Base-by-base conservation (phyloP, 1,284 basidiomycete species). In the Marasmius oreades region DNA sequence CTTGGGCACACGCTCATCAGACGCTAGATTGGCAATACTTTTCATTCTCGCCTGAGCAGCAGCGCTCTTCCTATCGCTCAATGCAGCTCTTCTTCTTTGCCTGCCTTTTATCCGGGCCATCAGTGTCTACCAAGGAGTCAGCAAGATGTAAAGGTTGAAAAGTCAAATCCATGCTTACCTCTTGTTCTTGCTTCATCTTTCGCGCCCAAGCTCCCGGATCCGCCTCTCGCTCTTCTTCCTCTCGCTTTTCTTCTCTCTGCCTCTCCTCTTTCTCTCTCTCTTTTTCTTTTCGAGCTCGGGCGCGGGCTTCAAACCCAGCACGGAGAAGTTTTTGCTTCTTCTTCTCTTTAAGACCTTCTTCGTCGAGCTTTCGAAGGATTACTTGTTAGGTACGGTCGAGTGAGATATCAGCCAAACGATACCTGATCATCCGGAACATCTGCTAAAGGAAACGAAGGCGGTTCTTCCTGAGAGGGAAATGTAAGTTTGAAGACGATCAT, bases 11-110 rank as follows among this genome's bases (percentile, higher is more conserved):
- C 88, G 80, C 53, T 92, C 90, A 58, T 95, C 92, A 5, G 86
- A 88, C 0, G 96, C 97, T 20, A 99, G 76, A 39, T 85, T 90
- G 0, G 97, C 94, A 48, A 99, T 98, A 61, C 83, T 94, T 76
- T 98, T 98, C 96, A 99, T 99, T 61, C 96, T 77, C 50, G 92
- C 93, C 72, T 99, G 97, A 0, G 95, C 90, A 4, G 93, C 95
- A 2, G 95, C 90, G 62, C 93, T 96, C 75, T 99, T 99, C 44
- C 97, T 76, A 68, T 95, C 95, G 16, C 83, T 88, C 47, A 99
- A 74, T 47, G 95, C 93, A 5, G 90, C 92, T 65, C 86, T 90
- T 48, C 88, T 77, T 63, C 93, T 80, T 53, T 86, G 86, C 42
- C 96, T 80, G 42, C 94, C 93, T 66, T 92, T 92, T 70, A 99